phyloP scores from a whole-genome alignment of 441 rosid species.

The Arabidopsis hybrid region DNA sequence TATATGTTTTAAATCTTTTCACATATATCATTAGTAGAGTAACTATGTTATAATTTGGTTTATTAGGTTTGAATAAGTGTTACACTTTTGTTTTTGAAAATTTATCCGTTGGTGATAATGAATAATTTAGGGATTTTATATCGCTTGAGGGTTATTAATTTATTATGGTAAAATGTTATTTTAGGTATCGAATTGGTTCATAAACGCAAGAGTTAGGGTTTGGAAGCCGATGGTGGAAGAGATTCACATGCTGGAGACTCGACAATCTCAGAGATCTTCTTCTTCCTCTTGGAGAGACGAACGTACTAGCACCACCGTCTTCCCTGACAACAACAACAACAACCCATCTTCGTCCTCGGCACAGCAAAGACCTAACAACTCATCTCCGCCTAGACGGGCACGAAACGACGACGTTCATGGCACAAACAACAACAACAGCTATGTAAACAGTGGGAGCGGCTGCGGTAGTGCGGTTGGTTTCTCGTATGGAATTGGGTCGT shows the following conservation, averaged over 20 bases:
- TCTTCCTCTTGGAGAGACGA: constrained; percentile 22
- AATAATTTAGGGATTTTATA: background rate
- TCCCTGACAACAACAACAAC: constrained; percentile 45
- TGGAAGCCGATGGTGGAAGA: constrained; percentile 98
- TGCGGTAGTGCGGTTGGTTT: constrained; percentile 34
- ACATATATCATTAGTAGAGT: too few relatives aligned
- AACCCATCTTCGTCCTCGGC: constrained; percentile 51
- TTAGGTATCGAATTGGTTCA: constrained; percentile 93
- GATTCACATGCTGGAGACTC: constrained; percentile 68
- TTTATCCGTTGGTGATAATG: background rate
- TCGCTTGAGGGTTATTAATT: constrained; percentile 17
- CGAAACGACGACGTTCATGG: constrained; percentile 57
- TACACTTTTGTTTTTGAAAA: background rate
- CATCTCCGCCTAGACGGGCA: constrained; percentile 49
- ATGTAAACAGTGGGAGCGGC: constrained; percentile 41
- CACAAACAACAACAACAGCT: constrained; percentile 21
- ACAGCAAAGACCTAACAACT: constrained; percentile 43
- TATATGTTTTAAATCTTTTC: too few relatives aligned
- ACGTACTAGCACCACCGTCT: constrained; percentile 52
- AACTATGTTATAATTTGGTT: too few relatives aligned
- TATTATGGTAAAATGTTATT: background rate
- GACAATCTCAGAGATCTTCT: too few relatives aligned
- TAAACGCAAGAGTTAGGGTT: constrained; percentile 87
- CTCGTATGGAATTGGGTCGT: constrained; percentile 38
- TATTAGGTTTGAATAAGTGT: background rate